phyloP scores from a whole-genome alignment of 345 rosid species.

The Litchi chinensis region DNA sequence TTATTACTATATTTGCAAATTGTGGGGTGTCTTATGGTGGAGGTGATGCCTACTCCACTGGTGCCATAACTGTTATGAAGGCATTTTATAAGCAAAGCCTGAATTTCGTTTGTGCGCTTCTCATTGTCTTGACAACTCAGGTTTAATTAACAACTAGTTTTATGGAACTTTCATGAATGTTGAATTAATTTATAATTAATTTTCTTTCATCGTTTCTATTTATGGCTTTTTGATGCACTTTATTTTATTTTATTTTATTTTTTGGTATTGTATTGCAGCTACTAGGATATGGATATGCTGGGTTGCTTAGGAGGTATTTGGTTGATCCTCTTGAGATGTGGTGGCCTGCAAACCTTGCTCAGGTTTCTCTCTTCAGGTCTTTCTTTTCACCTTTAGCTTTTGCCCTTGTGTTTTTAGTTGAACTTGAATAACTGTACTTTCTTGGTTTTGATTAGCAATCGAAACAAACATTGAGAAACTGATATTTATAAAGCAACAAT shows the following conservation, averaged over 20 bases:
- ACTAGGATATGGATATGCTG: constrained; percentile 99
- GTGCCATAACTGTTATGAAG: constrained; percentile 98
- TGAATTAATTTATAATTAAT: too few species aligned
- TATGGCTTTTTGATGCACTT: not conserved
- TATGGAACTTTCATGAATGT: too few species aligned
- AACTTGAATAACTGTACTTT: not conserved
- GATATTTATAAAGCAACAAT: too few species aligned
- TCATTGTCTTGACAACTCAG: constrained; percentile 92
- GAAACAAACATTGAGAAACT: not conserved
- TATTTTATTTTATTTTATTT: not conserved
- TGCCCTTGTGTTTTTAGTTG: not conserved
- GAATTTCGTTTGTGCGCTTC: constrained; percentile 68
- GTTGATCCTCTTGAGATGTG: constrained; percentile 99
- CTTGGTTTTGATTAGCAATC: not conserved
- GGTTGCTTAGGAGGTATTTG: constrained; percentile 87
- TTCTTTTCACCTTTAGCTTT: constrained; percentile 6
- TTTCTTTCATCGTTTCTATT: not conserved
- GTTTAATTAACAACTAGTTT: constrained; percentile 27
- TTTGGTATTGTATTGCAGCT: constrained; percentile 39
- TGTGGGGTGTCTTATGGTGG: constrained; percentile 94
- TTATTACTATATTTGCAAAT: constrained; percentile 92
- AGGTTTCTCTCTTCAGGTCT: constrained; percentile 94
- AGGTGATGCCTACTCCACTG: constrained; percentile 98
- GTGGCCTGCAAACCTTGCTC: constrained; percentile 99
- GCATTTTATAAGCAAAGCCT: constrained; percentile 87